Evolutionary conservation across 352 stramenopile genomes (phyloP), one percentile per base, ranked within the genome.

Genomic region (Globisporangium lucens): DNA sequence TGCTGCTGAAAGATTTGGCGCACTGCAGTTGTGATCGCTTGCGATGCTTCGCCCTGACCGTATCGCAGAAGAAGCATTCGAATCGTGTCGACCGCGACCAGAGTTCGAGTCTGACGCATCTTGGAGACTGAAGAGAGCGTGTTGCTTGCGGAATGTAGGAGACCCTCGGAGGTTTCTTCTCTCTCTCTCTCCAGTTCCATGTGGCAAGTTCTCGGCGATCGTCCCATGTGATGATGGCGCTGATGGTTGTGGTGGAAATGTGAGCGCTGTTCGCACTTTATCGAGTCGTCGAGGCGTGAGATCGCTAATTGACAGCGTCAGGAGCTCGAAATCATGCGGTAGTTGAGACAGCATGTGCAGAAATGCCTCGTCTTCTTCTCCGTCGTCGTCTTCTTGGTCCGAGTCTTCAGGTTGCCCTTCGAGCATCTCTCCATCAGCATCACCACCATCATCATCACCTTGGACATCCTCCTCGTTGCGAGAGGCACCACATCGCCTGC

Each of bases 41-140:
- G 36, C n/a, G 30, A 35, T 4, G 53, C 43, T 4, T 30, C 30
- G 0, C 38, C 59, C 2, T 49, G 13, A 20, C 53, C 64, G 22
- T 60, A 55, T 27, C 62, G 68, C 24, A 58, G 38, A 15, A 73
- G 41, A 29, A 73, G 30, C 53, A 71, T 33, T 0, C 47, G 51
- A 36, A 71, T 27, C 15, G 68, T 73, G 22, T 73, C 68, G 20
- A 73, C 36, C 27, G 68, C 68, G 33, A 70, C 20, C n/a, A 63
- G 12, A 30, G 66, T 52, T 36, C 68, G 63, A 12, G 65, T 52
- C 22, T 55, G 51, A 20, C 53, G 68, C 68, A 73, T 71, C 41
- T 33, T 61, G 41, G 20, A 15, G 29, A 61, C 20, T 3, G 35
- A 36, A 12, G 13, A 49, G 41, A 49, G 41, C 41, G 15, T 9